phyloP scores from a whole-genome alignment of 345 rosid genomes.

The Barbarea vulgaris region DNA sequence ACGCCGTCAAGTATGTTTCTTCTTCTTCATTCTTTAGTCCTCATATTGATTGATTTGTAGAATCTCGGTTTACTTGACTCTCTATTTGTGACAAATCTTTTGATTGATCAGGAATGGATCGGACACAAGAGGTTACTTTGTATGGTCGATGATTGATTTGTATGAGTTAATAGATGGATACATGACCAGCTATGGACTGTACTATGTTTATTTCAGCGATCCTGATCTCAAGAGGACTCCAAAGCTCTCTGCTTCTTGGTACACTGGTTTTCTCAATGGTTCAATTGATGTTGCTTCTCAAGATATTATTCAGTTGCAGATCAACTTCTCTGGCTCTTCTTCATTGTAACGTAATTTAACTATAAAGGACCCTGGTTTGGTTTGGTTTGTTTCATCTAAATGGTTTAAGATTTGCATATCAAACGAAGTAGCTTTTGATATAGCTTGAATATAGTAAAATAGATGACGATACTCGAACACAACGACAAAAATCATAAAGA shows the following conservation, averaged over 20 bases:
- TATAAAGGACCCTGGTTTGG: too few species aligned
- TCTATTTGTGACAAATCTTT: background rate
- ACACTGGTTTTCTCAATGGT: conserved; percentile 52
- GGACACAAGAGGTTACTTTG: conserved; percentile 53
- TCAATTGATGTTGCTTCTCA: conserved; percentile 16
- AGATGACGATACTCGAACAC: background rate
- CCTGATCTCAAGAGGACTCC: conserved; percentile 48
- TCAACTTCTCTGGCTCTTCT: conserved; percentile 6
- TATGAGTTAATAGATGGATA: conserved; percentile 47
- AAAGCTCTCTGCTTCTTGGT: conserved; percentile 57
- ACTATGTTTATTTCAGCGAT: conserved; percentile 52
- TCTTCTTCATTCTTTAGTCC: background rate
- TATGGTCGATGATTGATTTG: conserved; percentile 56
- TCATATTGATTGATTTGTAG: background rate
- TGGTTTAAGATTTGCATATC: background rate
- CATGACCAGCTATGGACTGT: conserved; percentile 33
- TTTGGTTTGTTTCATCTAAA: too few species aligned
- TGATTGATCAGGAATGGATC: conserved; percentile 50
- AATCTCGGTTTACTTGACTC: background rate
- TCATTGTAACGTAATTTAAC: conserved; percentile 10
- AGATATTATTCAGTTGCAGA: background rate
- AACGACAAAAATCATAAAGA: background rate
- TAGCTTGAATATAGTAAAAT: background rate
- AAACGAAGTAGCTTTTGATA: background rate
- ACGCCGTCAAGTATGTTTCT: conserved; percentile 45